Evolutionary conservation across 2,329 filamentous ascomycete genomes (phyloP).

Genomic region (Curvularia eragrostidis): DNA sequence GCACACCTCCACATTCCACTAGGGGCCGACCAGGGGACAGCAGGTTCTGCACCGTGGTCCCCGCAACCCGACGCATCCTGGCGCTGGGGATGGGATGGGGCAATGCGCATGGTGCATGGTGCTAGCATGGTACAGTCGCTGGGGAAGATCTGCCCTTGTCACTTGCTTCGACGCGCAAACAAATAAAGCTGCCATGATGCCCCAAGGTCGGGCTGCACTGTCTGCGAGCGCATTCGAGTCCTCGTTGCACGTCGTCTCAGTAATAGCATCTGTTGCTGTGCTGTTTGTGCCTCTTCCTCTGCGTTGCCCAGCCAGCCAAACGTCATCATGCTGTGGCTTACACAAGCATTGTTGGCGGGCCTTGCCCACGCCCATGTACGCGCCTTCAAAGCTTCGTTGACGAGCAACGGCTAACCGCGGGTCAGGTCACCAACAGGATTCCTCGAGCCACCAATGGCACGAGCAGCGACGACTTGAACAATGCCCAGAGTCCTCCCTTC

Average conservation of each 20-base stretch:
- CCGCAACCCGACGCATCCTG: conserved; percentile 20
- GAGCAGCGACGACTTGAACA: conserved; percentile 29
- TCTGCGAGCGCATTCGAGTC: conserved; percentile 25
- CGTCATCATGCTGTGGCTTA: conserved; percentile 47
- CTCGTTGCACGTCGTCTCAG: conserved; percentile 18
- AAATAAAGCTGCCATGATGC: conserved; percentile 28
- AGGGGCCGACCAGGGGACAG: conserved; percentile 28
- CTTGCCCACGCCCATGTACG: conserved; percentile 43
- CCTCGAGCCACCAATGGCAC: conserved; percentile 31
- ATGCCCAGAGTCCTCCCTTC: conserved; percentile 64
- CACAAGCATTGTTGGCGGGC: conserved; percentile 43
- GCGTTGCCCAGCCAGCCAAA: conserved; percentile 27
- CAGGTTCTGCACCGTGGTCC: conserved; percentile 25
- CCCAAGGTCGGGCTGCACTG: conserved; percentile 13
- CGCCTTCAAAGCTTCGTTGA: conserved; percentile 16
- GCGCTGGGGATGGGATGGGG: conserved; percentile 15
- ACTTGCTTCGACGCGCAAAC: conserved; percentile 8
- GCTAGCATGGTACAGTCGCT: conserved; percentile 23
- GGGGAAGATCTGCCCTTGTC: conserved; percentile 19
- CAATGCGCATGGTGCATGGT: conserved; percentile 12
- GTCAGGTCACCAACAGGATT: conserved; percentile 39
- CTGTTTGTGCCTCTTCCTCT: conserved; percentile 12
- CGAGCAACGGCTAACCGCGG: conserved; percentile 29
- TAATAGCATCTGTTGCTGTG: conserved; percentile 22
- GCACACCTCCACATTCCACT: conserved; percentile 8